Conservation (phyloP, 257 asterid genomes). For the Solanum ossicruentum region DNA sequence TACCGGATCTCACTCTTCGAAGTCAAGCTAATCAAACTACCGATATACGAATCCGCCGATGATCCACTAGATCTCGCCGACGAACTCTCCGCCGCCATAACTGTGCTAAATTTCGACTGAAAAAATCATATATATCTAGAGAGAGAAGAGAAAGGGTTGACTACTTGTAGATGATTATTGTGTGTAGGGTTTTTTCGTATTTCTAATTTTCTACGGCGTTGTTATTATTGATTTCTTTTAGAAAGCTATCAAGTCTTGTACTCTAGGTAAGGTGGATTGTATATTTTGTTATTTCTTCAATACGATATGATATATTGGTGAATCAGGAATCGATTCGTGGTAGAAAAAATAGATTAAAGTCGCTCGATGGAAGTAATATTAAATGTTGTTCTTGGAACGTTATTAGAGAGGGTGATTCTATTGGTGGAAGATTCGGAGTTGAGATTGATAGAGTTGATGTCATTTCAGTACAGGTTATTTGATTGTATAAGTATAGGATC, state of each 20-base stretch:
- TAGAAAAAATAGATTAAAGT: no score
- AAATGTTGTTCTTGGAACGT: no score
- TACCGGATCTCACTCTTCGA: slow-evolving; percentile 96
- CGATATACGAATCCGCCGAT: slow-evolving; percentile 83
- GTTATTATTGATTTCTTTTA: not conserved
- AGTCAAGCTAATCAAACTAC: slow-evolving; percentile 87
- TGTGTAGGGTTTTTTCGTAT: not conserved
- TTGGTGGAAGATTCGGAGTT: no score
- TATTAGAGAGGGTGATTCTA: no score
- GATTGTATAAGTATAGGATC: no score
- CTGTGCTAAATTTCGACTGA: not conserved
- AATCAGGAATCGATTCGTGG: not conserved
- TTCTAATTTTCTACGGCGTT: not conserved
- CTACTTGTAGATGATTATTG: not conserved
- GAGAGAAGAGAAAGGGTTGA: not conserved
- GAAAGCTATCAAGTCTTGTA: not conserved
- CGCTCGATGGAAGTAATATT: not conserved
- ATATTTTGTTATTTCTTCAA: not conserved
- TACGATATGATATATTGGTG: not conserved
- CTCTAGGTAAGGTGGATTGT: not conserved
- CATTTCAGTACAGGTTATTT: no score
- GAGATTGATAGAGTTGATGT: no score
- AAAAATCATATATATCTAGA: not conserved
- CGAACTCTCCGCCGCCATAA: slow-evolving; percentile 12
- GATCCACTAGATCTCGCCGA: slow-evolving; percentile 58